These are phyloP conservation scores for Luvunga scandens DNA, from an alignment of 345 rosid genomes.

Conservation along the genomic window DNA sequence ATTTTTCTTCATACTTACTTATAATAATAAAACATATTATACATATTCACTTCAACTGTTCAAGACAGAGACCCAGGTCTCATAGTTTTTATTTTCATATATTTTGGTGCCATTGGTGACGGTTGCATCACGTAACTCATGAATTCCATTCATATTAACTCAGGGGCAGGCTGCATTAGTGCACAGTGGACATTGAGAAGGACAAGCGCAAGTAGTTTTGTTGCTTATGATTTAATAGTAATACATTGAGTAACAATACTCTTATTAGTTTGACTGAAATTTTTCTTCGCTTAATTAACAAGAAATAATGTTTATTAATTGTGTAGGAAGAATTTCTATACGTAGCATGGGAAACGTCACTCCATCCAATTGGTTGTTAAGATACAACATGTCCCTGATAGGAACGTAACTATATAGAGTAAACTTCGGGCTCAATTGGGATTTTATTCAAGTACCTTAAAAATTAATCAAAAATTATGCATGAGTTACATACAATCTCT, in stretches of 20 bases:
- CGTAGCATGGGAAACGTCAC: conserved; percentile 43
- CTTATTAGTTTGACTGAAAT: conserved; percentile 28
- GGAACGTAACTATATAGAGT: conserved; percentile 5
- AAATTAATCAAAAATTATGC: conserved; percentile 16
- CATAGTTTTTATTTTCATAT: conserved; percentile 2
- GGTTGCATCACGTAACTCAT: conserved; percentile 32
- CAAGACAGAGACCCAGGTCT: conserved; percentile 25
- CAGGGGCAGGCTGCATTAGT: neutral
- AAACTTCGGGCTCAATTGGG: neutral
- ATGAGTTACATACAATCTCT: neutral
- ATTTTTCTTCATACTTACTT: conserved; percentile 43
- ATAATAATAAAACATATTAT: conserved; percentile 3
- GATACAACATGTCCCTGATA: conserved; percentile 28
- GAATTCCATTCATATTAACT: conserved; percentile 7
- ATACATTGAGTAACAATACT: conserved; percentile 22
- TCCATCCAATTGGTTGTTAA: conserved; percentile 28
- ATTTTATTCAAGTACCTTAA: conserved; percentile 12
- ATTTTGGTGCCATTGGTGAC: conserved; percentile 29
- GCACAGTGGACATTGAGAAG: conserved; percentile 10
- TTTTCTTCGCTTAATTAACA: conserved; percentile 29
- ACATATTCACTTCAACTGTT: conserved; percentile 19
- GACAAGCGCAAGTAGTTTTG: conserved; percentile 7
- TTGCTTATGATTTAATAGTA: conserved; percentile 22
- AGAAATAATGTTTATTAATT: neutral
- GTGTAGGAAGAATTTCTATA: conserved; percentile 27